Conservation (phyloP, 1,284 basidiomycete genomes). For the Ustanciosporium gigantosporum region DNA sequence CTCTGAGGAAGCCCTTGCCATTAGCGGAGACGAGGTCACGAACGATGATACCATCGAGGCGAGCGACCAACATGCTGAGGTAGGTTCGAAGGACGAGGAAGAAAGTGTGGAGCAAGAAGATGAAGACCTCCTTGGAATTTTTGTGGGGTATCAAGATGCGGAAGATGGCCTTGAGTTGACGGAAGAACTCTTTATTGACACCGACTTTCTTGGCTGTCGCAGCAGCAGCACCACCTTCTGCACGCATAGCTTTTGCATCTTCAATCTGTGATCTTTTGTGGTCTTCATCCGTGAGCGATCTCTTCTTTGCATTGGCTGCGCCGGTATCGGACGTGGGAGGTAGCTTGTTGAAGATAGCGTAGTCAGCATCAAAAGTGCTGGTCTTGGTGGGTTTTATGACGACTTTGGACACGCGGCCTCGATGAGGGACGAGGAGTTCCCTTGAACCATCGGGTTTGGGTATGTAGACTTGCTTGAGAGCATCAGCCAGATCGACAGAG, state of each 20-base stretch:
- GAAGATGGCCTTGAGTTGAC: conserved; percentile 63
- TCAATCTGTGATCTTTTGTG: conserved; percentile 25
- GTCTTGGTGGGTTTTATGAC: conserved; percentile 59
- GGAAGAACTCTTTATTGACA: conserved; percentile 77
- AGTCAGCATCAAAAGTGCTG: conserved; percentile 58
- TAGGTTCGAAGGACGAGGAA: conserved; percentile 83
- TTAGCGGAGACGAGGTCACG: conserved; percentile 85
- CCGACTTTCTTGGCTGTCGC: conserved; percentile 58
- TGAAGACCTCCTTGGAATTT: conserved; percentile 70
- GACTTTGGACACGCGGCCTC: conserved; percentile 57
- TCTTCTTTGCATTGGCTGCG: conserved; percentile 18
- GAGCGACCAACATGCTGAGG: conserved; percentile 76
- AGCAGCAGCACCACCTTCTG: conserved; percentile 49
- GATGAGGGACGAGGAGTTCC: conserved; percentile 53
- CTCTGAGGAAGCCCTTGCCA: conserved; percentile 78
- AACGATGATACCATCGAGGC: conserved; percentile 86
- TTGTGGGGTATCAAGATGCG: conserved; percentile 53
- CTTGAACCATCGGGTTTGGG: conserved; percentile 45
- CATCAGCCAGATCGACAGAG: conserved; percentile 28
- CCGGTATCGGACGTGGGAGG: conserved; percentile 43
- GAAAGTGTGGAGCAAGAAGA: conserved; percentile 78
- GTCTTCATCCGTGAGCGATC: conserved; percentile 21
- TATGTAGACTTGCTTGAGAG: conserved; percentile 54
- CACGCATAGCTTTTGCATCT: conserved; percentile 48
- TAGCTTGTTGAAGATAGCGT: conserved; percentile 42